Conservation (phyloP, 768 basidiomycete genomes). For the Collybia sp. region DNA sequence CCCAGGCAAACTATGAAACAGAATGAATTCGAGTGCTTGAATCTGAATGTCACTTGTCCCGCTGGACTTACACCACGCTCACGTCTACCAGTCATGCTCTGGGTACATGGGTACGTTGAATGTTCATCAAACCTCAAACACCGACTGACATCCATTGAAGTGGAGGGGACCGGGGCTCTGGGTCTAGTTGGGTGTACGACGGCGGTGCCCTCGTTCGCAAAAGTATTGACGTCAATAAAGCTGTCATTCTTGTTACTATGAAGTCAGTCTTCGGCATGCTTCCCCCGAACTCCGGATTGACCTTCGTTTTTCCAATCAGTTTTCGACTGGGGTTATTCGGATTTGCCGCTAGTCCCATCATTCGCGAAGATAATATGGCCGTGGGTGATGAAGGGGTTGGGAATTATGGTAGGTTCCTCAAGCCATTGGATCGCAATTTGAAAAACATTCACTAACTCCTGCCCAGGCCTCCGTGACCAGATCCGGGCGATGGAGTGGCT, state of each 20-base stretch:
- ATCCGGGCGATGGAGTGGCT: slow-evolving; percentile 62
- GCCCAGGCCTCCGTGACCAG: slow-evolving; percentile 58
- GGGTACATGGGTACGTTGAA: slow-evolving; percentile 73
- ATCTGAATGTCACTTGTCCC: slow-evolving; percentile 77
- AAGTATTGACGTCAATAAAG: slow-evolving; percentile 57
- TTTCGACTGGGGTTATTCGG: slow-evolving; percentile 77
- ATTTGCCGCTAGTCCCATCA: slow-evolving; percentile 61
- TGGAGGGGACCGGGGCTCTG: slow-evolving; percentile 68
- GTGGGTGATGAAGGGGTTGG: slow-evolving; percentile 70
- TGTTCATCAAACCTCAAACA: slow-evolving; percentile 3
- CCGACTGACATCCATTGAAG: slow-evolving; percentile 27
- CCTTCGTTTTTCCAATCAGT: slow-evolving; percentile 27
- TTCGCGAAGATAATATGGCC: slow-evolving; percentile 62
- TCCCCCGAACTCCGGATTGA: neutral
- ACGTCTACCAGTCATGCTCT: slow-evolving; percentile 72
- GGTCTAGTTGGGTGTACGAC: slow-evolving; percentile 76
- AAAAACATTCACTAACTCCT: slow-evolving; percentile 5
- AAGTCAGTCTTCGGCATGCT: slow-evolving; percentile 46
- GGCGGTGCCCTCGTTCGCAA: slow-evolving; percentile 67
- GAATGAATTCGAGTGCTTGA: slow-evolving; percentile 77
- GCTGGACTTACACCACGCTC: slow-evolving; percentile 48
- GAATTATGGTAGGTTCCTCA: slow-evolving; percentile 57
- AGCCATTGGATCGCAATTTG: neutral
- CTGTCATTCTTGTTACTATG: slow-evolving; percentile 67
- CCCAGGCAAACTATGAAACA: slow-evolving; percentile 54